Evolutionary conservation across 202 grass and related monocot genomes (phyloP).

Genomic region (Alloteropsis angusta): DNA sequence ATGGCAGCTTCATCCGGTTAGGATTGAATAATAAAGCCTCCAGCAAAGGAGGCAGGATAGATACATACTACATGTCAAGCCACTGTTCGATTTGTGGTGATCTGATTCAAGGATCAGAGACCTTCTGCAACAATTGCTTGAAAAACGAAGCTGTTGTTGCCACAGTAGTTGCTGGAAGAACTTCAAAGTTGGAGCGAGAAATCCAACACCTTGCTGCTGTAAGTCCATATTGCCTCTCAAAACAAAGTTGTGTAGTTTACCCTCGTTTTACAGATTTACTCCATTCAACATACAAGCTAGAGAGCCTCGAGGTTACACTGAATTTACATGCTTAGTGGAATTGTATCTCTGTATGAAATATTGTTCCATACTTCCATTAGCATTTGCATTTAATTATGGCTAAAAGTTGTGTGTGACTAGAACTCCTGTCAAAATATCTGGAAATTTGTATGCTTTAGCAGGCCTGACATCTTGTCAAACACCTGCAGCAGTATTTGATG

Average conservation of each 20-base stretch:
- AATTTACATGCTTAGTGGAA: not conserved
- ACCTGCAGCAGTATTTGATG: not conserved
- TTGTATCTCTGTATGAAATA: not conserved
- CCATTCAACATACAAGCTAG: not conserved
- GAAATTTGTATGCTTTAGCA: not conserved
- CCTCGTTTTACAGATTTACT: not conserved
- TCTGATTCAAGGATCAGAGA: constrained; percentile 50
- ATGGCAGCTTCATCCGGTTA: constrained; percentile 21
- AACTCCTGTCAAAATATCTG: not conserved
- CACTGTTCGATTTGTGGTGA: constrained; percentile 69
- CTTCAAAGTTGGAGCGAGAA: constrained; percentile 72
- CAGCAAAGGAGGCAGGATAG: constrained; percentile 67
- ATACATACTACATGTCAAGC: constrained; percentile 80
- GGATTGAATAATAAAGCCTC: constrained; percentile 34
- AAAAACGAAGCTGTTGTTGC: constrained; percentile 53
- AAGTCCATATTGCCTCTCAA: constrained; percentile 26
- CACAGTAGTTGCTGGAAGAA: constrained; percentile 50
- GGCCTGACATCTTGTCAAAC: not conserved
- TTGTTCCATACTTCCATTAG: not conserved
- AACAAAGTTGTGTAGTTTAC: not conserved
- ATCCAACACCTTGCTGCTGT: constrained; percentile 81
- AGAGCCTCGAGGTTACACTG: not conserved
- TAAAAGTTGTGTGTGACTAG: not conserved
- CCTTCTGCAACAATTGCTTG: constrained; percentile 62
- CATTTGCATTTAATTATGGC: not conserved